These are phyloP conservation scores for Pseudogymnoascus sp. DNA, from an alignment of 2,329 filamentous ascomycete genomes.

Conservation along the genomic window DNA sequence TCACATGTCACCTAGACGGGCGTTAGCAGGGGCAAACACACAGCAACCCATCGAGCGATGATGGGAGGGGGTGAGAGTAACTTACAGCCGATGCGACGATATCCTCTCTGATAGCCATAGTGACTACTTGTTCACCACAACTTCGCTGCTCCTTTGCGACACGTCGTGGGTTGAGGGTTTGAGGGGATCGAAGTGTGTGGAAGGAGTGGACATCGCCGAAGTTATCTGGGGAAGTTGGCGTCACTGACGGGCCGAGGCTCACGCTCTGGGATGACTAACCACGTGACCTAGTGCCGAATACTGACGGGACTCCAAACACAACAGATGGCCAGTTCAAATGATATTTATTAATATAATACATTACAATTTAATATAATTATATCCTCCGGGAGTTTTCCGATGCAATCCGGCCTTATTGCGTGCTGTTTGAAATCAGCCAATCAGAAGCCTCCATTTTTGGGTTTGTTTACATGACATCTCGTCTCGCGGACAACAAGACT, in stretches of 20 bases:
- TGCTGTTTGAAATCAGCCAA: slow-evolving; percentile 15
- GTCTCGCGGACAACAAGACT: slow-evolving; percentile 5
- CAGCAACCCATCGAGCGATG: slow-evolving; percentile 19
- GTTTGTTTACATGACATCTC: slow-evolving; percentile 28
- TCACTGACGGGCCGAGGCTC: slow-evolving; percentile 9
- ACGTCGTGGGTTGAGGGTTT: background rate
- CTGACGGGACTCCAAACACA: background rate
- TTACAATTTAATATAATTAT: background rate
- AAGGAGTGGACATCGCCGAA: slow-evolving; percentile 1
- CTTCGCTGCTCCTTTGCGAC: background rate
- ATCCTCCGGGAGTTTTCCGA: background rate
- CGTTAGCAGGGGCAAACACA: slow-evolving; percentile 10
- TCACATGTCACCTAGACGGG: slow-evolving; percentile 29
- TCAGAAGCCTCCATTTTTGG: slow-evolving; percentile 15
- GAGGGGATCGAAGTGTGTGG: slow-evolving; percentile 2
- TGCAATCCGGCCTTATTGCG: background rate
- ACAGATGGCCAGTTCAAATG: background rate
- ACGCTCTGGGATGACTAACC: background rate
- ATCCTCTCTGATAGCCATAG: slow-evolving; percentile 88
- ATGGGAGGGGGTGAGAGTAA: slow-evolving; percentile 17
- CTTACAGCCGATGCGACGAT: slow-evolving; percentile 74
- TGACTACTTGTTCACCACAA: slow-evolving; percentile 18
- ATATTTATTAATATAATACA: background rate
- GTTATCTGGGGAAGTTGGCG: slow-evolving; percentile 10
- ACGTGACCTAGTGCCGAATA: background rate